A percentile compares a stretch with the other conserved stretches of the same genome.
These are phyloP conservation scores for Tremella mesenterica DNA, from an alignment of 768 basidiomycete genomes.

Conservation along the genomic window DNA sequence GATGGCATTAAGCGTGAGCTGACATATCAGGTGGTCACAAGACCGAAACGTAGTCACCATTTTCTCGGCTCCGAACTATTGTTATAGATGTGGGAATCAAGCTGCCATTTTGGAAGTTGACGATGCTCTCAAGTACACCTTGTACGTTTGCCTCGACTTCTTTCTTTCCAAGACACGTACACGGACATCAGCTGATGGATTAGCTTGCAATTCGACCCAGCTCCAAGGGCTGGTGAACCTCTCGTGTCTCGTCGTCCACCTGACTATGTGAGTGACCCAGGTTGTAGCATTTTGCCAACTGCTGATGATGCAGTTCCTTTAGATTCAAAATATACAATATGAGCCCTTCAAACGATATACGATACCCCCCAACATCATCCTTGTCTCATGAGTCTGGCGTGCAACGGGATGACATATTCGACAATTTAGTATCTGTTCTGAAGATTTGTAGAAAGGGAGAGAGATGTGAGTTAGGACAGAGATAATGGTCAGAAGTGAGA, in stretches of 20 bases:
- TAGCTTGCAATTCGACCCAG: constrained; percentile 99
- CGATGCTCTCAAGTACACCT: constrained; percentile 50
- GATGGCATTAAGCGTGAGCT: constrained; percentile 1
- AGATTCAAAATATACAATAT: too few relatives aligned
- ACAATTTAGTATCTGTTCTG: too few relatives aligned
- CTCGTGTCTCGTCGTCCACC: constrained; percentile 61
- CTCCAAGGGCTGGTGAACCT: constrained; percentile 95
- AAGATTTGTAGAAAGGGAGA: too few relatives aligned
- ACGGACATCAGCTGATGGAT: constrained; percentile 1
- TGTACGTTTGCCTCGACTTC: constrained; percentile 36
- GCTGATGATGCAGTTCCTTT: constrained; percentile 7
- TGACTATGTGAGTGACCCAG: constrained; percentile 41
- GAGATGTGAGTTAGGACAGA: too few relatives aligned
- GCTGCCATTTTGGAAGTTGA: constrained; percentile 99
- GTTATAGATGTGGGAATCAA: constrained; percentile 98
- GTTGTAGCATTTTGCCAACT: background rate
- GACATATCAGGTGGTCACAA: constrained; percentile 84
- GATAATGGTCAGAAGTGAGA: too few relatives aligned
- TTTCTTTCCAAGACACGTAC: too few relatives aligned
- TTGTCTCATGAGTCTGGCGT: too few relatives aligned
- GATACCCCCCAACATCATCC: too few relatives aligned
- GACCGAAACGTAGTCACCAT: constrained; percentile 99
- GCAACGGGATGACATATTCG: too few relatives aligned
- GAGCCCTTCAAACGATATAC: too few relatives aligned
- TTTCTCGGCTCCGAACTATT: constrained; percentile 99